Evolutionary conservation across 169 alveolate genomes (phyloP).

Genomic region (Babesia sp.): DNA sequence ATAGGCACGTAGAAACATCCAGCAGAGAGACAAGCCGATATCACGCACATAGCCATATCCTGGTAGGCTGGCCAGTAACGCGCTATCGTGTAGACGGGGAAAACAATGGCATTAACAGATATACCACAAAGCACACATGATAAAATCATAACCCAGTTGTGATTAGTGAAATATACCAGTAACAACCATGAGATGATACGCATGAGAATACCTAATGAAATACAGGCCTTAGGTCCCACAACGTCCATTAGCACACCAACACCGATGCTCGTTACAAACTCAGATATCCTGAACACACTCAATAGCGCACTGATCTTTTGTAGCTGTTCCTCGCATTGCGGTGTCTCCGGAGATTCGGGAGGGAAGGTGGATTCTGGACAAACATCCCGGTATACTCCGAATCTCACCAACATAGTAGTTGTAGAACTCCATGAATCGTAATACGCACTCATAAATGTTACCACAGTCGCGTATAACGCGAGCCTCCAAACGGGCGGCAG

Average conservation of each 20-base stretch:
- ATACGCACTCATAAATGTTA: constrained; percentile 28
- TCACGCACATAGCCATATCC: constrained; percentile 43
- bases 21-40: constrained; percentile 38
- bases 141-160: constrained; percentile 34
- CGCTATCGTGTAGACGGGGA: constrained; percentile 63
- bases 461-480: constrained; percentile 16
- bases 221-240: constrained; percentile 48
- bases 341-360: constrained; percentile 6
- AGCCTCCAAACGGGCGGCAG: constrained; percentile 12
- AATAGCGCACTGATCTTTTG: constrained; percentile 36
- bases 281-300: constrained; percentile 56
- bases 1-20: constrained; percentile 49
- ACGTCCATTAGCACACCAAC: constrained; percentile 61
- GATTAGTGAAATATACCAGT: constrained; percentile 12
- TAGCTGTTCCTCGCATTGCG: constrained; percentile 43
- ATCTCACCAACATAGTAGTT: constrained; percentile 33
- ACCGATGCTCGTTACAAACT: constrained; percentile 57
- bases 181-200: constrained; percentile 52
- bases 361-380: constrained; percentile 15
- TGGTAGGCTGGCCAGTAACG: constrained; percentile 52
- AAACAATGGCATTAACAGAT: constrained; percentile 46
- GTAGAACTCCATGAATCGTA: constrained; percentile 69
- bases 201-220: constrained; percentile 16
- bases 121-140: constrained; percentile 48
- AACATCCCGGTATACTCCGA: constrained; percentile 35